phyloP scores from a whole-genome alignment of 495 filamentous ascomycete genomes.

The Neurospora hispaniola region DNA sequence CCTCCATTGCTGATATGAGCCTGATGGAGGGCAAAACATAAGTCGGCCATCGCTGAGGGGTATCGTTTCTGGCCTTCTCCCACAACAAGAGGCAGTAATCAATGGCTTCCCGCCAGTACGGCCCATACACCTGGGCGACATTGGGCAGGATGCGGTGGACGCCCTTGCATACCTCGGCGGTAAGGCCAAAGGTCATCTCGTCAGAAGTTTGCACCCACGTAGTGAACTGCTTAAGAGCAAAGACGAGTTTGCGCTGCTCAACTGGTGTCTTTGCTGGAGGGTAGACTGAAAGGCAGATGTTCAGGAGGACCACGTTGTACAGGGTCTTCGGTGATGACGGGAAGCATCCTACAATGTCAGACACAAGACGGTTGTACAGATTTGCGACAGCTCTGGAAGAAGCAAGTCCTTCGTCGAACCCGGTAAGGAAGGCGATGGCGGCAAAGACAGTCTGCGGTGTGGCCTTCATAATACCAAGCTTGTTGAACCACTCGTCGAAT shows the following conservation, averaged over 20 bases:
- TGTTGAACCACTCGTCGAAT: constrained; percentile 33
- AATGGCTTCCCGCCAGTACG: constrained; percentile 67
- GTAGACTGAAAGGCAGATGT: constrained; percentile 33
- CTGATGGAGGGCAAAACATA: constrained; percentile 59
- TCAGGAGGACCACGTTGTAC: constrained; percentile 32
- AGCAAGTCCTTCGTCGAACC: constrained; percentile 38
- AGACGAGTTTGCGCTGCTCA: constrained; percentile 70
- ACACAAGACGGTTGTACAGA: constrained; percentile 44
- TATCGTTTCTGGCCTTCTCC: constrained; percentile 30
- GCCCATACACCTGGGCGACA: constrained; percentile 69
- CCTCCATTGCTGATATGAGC: constrained; percentile 51
- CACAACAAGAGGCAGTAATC: constrained; percentile 47
- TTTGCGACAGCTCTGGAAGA: constrained; percentile 31
- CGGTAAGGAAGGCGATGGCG: constrained; percentile 42
- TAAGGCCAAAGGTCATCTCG: constrained; percentile 38
- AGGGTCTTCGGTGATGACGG: constrained; percentile 28
- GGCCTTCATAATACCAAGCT: constrained; percentile 27
- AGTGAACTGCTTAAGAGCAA: constrained; percentile 68
- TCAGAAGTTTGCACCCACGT: constrained; percentile 51
- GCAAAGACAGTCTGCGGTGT: constrained; percentile 34
- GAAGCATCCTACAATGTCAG: constrained; percentile 38
- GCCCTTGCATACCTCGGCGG: constrained; percentile 50
- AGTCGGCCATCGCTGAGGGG: constrained; percentile 35
- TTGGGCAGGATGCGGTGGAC: constrained; percentile 56
- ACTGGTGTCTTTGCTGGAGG: constrained; percentile 38